These are phyloP conservation scores for Brassica balearica DNA, from an alignment of 441 rosid species.

Conservation along the genomic window DNA sequence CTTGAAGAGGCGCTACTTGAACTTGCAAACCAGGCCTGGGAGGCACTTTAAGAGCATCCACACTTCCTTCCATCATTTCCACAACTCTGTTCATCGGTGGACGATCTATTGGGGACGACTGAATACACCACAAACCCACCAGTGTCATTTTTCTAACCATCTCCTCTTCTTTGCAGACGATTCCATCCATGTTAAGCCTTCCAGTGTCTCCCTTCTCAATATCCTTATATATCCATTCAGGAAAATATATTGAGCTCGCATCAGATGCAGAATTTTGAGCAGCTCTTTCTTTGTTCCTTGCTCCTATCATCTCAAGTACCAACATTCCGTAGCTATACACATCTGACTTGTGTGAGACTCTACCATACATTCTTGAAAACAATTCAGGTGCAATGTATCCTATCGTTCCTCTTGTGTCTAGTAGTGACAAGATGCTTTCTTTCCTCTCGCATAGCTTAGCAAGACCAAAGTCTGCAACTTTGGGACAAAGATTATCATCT, in stretches of 20 bases:
- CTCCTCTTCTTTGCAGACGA: slow-evolving; percentile 39
- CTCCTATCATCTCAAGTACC: background rate
- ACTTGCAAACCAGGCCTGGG: slow-evolving; percentile 39
- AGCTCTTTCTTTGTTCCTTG: slow-evolving; percentile 6
- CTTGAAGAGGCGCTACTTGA: slow-evolving; percentile 19
- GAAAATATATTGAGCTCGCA: slow-evolving; percentile 39
- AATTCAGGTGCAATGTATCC: no score
- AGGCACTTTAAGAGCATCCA: slow-evolving; percentile 43
- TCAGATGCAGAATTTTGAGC: background rate
- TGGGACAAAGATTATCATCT: slow-evolving; percentile 1
- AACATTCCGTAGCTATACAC: background rate
- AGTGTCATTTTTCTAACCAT: slow-evolving; percentile 41
- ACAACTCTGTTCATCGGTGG: no score
- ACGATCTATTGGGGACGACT: no score
- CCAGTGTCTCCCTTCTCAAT: slow-evolving; percentile 30
- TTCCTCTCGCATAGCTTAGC: slow-evolving; percentile 6
- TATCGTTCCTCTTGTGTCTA: no score
- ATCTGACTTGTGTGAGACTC: background rate
- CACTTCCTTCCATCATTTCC: slow-evolving; percentile 14
- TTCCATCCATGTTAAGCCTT: slow-evolving; percentile 10
- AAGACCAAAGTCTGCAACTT: slow-evolving; percentile 5
- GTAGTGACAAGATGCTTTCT: slow-evolving; percentile 7
- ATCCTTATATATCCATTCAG: slow-evolving; percentile 34
- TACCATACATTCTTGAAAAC: slow-evolving; percentile 26
- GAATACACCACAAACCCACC: slow-evolving; percentile 28